Base-by-base conservation (phyloP, 805 yeast genomes). In the Candida andamanensis region DNA sequence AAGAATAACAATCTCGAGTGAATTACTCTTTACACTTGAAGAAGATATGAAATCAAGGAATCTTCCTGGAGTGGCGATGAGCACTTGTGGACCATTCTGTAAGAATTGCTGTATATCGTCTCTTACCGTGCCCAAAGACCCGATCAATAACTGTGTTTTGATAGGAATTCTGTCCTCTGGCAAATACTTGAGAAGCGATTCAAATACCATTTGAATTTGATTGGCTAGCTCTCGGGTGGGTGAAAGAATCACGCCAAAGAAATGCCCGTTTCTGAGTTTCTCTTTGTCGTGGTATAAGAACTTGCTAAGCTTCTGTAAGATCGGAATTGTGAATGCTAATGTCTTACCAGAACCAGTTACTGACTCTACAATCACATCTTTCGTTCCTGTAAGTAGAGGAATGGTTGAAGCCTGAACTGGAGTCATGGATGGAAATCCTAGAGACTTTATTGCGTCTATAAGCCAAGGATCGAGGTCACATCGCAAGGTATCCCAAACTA, bases 291-390 rank as follows among this genome's bases (percentile, higher is more conserved):
- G 46, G 40, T 47, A 58, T 33, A 48, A 52, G 35, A 45, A 46
- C 27, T 49, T 50, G 2, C 67, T 58, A 6, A 87, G 56, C 44
- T 78, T 80, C 46, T 87, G 90, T 4, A 87, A 48, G 1, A 84
- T 71, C 0, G 98, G 98, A 2, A 92, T 69, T 4, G 79, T 76
- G 61, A 84, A 92, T 3, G 97, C 82, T n/a, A 89, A 56, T 0
- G 98, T 92, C 54, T 92, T 92, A n/a, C 98, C 98, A 0, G 97
- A 87, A 0, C 98, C 98, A 0, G 98, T 92, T 1, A 86, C 95
- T 0, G 97, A 95, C 53, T 92, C 97, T 1, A 87, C 97, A 6
- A 92, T 92, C 3, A 92, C 96, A 58, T 92, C 98, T 49, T 90
- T 90, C 50, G 87, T 83, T 13, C 78, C 78, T 15, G 80, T 58